Base-by-base conservation (phyloP, 306 rosid genomes). In the Fragaria nilgerrensis region DNA sequence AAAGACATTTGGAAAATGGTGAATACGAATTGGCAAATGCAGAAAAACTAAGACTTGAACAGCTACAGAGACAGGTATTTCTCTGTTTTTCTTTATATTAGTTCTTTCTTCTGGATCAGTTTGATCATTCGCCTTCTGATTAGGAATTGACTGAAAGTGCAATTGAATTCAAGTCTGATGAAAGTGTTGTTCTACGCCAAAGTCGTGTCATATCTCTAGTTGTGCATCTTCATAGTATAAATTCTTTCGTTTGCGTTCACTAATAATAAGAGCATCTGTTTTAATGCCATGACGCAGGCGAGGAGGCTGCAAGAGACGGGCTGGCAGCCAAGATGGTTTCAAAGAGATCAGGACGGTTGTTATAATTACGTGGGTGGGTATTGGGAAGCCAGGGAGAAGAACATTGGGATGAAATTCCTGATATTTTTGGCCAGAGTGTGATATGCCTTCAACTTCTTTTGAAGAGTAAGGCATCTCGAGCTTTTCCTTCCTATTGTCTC, bases 321-420 rank as follows among this genome's bases (percentile, higher is more conserved):
- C 53, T 95, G 99, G 99, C 91, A 88, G 67, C 99, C 99, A 1
- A 90, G 97, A 81, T 95, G 99, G 99, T 95, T 95, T 79, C 83
- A 72, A 82, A 92, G 82, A 82, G 92, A 90, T 1, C 97, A 92
- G 80, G 97, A 95, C 11, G 97, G 99, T 65, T 89, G 92, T 81
- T 92, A 92, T 82, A 78, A 89, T 58, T 95, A 95, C 70, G 72
- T 41, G 55, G 97, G 97, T 61, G 97, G 97, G 62, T 95, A 92
- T 79, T 95, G 99, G 99, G 99, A 95, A 83, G 82, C 91, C 6
- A 90, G 96, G 89, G 92, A 92, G 58, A 82, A 73, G 63, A 84
- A 76, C 79, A 77, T 27, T 95, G 99, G 97, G 89, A 90, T 36
- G 96, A 78, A 75, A 91, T 90, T 87, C 83, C 96, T 71, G 93